Conservation (phyloP, 1,139 yeast genomes). For the Komagataea norvegica region DNA sequence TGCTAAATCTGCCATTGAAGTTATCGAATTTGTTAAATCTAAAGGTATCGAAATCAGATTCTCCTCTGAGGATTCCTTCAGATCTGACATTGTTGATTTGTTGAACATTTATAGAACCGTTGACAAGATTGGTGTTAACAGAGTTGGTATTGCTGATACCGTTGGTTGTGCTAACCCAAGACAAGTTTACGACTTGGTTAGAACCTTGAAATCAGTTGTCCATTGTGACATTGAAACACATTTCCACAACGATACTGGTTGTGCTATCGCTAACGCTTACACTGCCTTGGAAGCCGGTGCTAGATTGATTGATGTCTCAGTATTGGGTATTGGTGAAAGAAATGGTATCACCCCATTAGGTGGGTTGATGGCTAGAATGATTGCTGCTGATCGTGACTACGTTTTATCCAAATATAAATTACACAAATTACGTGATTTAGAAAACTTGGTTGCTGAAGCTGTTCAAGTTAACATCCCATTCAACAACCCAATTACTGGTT, state of each 20-base stretch:
- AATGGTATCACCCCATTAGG: slow-evolving; percentile 98
- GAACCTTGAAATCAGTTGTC: slow-evolving; percentile 89
- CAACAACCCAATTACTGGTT: slow-evolving; percentile 98
- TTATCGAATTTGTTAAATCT: slow-evolving; percentile 94
- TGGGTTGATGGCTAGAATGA: slow-evolving; percentile 98
- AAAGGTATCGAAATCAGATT: slow-evolving; percentile 97
- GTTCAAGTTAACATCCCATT: slow-evolving; percentile 96
- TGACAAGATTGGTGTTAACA: slow-evolving; percentile 94
- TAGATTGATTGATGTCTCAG: slow-evolving; percentile 88
- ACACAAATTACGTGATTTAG: slow-evolving; percentile 93
- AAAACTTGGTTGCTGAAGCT: slow-evolving; percentile 93
- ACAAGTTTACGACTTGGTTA: slow-evolving; percentile 94
- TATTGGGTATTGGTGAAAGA: slow-evolving; percentile 97
- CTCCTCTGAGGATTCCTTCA: slow-evolving; percentile 95
- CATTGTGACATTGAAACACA: slow-evolving; percentile 98
- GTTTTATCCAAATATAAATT: slow-evolving; percentile 92
- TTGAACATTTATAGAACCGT: slow-evolving; percentile 95
- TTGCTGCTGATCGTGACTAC: slow-evolving; percentile 96
- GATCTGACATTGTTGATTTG: slow-evolving; percentile 93
- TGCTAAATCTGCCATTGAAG: slow-evolving; percentile 94
- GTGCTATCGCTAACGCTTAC: slow-evolving; percentile 98
- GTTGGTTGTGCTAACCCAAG: slow-evolving; percentile 99
- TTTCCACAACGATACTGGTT: slow-evolving; percentile 98
- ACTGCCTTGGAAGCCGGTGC: slow-evolving; percentile 99
- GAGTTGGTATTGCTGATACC: slow-evolving; percentile 99